These are phyloP conservation scores for Rhodotorula sp. DNA, from an alignment of 1,284 basidiomycete genomes.

Conservation along the genomic window DNA sequence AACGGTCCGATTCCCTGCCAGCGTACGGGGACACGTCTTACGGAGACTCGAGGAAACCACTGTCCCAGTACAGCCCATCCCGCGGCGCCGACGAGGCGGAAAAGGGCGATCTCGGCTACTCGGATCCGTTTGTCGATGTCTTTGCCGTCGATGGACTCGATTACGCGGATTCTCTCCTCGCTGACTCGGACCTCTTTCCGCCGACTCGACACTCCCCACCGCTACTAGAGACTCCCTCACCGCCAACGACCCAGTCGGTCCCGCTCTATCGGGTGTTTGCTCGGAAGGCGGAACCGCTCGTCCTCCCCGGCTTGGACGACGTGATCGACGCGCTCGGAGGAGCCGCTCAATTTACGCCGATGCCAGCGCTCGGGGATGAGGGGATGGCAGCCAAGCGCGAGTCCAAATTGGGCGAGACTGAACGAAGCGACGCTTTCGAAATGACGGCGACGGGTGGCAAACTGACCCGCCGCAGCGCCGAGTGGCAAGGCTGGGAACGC, in stretches of 20 bases:
- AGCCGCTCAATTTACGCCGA: conserved; percentile 14
- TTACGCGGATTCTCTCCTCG: not conserved
- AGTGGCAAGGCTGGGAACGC: conserved; percentile 32
- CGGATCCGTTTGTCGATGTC: no score
- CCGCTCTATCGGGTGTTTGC: conserved; percentile 46
- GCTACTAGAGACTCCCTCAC: not conserved
- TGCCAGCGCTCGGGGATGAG: no score
- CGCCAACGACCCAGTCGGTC: conserved; percentile 13
- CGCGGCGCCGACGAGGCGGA: not conserved
- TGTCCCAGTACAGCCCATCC: not conserved
- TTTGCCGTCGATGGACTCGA: not conserved
- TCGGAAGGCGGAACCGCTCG: conserved; percentile 44
- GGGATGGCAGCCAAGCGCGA: no score
- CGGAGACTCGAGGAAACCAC: no score
- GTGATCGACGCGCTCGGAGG: conserved; percentile 38
- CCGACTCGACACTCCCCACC: not conserved
- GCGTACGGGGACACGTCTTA: no score
- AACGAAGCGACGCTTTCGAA: no score
- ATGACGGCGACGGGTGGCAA: no score
- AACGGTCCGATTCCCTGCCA: no score
- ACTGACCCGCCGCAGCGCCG: not conserved
- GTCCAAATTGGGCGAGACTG: no score
- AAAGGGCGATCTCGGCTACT: not conserved
- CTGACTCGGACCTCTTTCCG: not conserved
- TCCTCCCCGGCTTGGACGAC: conserved; percentile 47